Evolutionary conservation across 495 filamentous ascomycete species (phyloP).

Genomic region (Penicillium cosmopolitanum): DNA sequence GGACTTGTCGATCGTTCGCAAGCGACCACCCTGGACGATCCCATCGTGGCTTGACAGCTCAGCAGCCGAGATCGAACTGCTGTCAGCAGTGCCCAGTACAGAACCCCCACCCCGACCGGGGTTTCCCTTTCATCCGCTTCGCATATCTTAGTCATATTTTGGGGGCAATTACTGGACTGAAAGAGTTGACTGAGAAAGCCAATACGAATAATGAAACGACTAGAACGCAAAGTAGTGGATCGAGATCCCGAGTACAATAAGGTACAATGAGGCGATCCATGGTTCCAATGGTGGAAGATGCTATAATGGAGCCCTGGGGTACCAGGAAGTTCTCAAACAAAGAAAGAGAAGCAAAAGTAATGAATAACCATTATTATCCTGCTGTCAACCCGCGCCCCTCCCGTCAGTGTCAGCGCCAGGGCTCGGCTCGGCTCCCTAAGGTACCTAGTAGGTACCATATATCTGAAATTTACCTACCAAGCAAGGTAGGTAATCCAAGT

Average conservation of each 20-base stretch:
- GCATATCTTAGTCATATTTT: background rate
- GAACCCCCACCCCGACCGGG: background rate
- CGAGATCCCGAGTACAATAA: background rate
- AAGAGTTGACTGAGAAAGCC: background rate
- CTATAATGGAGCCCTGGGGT: too few relatives aligned
- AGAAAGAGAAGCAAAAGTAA: too few relatives aligned
- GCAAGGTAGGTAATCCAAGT: too few relatives aligned
- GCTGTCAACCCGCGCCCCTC: too few relatives aligned
- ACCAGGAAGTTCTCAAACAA: too few relatives aligned
- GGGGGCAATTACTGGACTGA: background rate
- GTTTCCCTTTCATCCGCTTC: background rate
- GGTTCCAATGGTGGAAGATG: background rate
- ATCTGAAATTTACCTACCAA: too few relatives aligned
- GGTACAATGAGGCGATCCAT: background rate
- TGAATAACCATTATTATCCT: too few relatives aligned
- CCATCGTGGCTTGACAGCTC: slow-evolving; percentile 14
- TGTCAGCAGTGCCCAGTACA: slow-evolving; percentile 2
- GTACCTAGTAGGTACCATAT: too few relatives aligned
- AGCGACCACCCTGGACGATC: slow-evolving; percentile 1
- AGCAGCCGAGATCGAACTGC: slow-evolving; percentile 12
- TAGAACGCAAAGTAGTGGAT: background rate
- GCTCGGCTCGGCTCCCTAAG: too few relatives aligned
- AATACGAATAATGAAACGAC: too few relatives aligned
- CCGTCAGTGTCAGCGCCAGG: too few relatives aligned
- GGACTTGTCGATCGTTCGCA: background rate